A percentile compares a stretch with the other conserved stretches of the same genome.
Conservation (phyloP, 1,284 basidiomycete genomes). For the Xanthoconium separans region DNA sequence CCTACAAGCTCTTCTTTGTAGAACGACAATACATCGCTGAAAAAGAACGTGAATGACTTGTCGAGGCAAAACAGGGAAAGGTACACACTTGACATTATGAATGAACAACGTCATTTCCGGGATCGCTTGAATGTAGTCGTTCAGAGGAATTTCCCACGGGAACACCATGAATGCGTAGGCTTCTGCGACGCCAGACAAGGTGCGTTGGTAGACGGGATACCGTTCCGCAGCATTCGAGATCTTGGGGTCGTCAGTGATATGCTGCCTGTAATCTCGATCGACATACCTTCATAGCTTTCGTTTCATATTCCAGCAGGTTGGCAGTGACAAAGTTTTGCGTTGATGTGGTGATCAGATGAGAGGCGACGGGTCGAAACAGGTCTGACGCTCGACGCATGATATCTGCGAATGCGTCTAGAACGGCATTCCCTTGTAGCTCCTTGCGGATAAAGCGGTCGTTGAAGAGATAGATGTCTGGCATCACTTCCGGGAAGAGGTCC, state of each 20-base stretch:
- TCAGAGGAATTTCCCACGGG: slow-evolving; percentile 22
- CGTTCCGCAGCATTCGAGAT: slow-evolving; percentile 16
- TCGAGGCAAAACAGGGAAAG: neutral
- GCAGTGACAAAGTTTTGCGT: slow-evolving; percentile 28
- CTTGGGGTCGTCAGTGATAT: slow-evolving; percentile 5
- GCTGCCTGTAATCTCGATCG: neutral
- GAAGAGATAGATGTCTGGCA: slow-evolving; percentile 26
- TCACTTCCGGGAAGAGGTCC: slow-evolving; percentile 11
- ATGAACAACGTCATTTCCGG: slow-evolving; percentile 27
- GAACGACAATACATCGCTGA: slow-evolving; percentile 37
- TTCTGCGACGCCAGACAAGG: slow-evolving; percentile 24
- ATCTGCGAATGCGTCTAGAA: slow-evolving; percentile 31
- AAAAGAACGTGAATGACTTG: neutral
- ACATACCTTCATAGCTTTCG: slow-evolving; percentile 21
- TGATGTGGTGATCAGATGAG: slow-evolving; percentile 31
- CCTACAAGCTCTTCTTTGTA: slow-evolving; percentile 36
- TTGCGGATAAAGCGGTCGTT: slow-evolving; percentile 25
- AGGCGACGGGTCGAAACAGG: slow-evolving; percentile 16
- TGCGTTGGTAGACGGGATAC: slow-evolving; percentile 33
- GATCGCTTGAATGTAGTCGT: slow-evolving; percentile 25
- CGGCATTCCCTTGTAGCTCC: slow-evolving; percentile 20
- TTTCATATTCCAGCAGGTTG: slow-evolving; percentile 31
- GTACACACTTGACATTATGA: slow-evolving; percentile 26
- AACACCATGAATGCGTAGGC: slow-evolving; percentile 28
- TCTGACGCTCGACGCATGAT: slow-evolving; percentile 19